These are phyloP conservation scores for Phytophthora citrophthora DNA, from an alignment of 352 stramenopile genomes.

Conservation along the genomic window DNA sequence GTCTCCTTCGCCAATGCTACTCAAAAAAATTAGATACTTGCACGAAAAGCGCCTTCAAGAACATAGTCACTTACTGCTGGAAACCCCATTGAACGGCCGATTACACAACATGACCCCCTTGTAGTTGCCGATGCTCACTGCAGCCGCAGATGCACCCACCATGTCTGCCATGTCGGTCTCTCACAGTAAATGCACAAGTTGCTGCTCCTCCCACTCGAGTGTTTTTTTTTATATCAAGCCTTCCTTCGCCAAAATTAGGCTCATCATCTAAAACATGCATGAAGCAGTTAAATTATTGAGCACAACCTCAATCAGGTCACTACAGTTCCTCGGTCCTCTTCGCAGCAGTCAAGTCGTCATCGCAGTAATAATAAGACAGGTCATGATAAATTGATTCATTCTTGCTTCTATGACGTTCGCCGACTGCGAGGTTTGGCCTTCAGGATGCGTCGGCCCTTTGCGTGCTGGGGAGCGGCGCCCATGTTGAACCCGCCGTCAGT, in stretches of 20 bases:
- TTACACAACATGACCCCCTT: slow-evolving; percentile 97
- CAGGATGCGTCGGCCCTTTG: slow-evolving; percentile 70
- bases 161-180: slow-evolving; percentile 32
- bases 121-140: slow-evolving; percentile 93
- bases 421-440: slow-evolving; percentile 46
- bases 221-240: slow-evolving; percentile 35
- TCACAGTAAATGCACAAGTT: slow-evolving; percentile 5
- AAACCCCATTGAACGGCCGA: slow-evolving; percentile 91
- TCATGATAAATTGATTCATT: slow-evolving; percentile 44
- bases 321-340: neutral
- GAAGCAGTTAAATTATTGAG: slow-evolving; percentile 10
- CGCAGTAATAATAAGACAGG: slow-evolving; percentile 30
- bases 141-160: slow-evolving; percentile 43
- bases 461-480: slow-evolving; percentile 55
- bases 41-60: neutral
- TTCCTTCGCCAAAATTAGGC: slow-evolving; percentile 11
- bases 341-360: slow-evolving; percentile 10
- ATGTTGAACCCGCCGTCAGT: slow-evolving; percentile 71
- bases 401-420: slow-evolving; percentile 45
- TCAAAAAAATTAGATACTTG: neutral
- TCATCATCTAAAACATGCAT: no score
- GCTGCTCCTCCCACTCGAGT: neutral
- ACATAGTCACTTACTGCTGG: slow-evolving; percentile 54
- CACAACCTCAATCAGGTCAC: neutral
- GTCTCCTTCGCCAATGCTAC: slow-evolving; percentile 68